Evolutionary conservation across 257 asterid genomes (phyloP).

Genomic region (Fraxinus pennsylvanica): DNA sequence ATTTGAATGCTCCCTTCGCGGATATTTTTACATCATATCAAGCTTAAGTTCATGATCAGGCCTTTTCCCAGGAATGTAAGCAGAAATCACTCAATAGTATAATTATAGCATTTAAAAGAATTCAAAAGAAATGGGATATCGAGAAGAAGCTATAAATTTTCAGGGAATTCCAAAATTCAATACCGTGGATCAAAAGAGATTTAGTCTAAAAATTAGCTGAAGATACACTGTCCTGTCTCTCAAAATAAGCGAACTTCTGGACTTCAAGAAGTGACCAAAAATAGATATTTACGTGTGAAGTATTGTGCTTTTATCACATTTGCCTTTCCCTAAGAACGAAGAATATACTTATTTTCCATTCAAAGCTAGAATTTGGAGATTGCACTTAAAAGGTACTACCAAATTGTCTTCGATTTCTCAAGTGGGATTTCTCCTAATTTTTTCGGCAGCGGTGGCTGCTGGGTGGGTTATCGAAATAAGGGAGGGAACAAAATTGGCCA

Average conservation of each 20-base stretch:
- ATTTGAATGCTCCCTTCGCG: background rate
- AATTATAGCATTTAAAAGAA: background rate
- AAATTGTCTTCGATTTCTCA: background rate
- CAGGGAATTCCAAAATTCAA: conserved; percentile 1
- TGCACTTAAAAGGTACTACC: background rate
- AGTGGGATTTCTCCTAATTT: background rate
- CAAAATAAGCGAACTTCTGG: background rate
- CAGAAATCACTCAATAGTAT: background rate
- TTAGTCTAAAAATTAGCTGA: conserved; percentile 3
- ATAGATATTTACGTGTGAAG: background rate
- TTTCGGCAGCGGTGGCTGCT: background rate
- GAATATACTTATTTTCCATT: background rate
- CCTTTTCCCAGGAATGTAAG: background rate
- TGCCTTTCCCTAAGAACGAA: background rate
- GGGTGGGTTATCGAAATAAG: background rate
- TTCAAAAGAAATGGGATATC: background rate
- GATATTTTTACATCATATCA: background rate
- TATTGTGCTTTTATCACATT: background rate
- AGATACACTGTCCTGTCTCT: background rate
- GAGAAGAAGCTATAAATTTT: background rate
- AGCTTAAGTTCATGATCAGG: background rate
- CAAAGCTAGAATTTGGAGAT: conserved; percentile 2
- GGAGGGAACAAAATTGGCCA: background rate
- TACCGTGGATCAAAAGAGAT: background rate
- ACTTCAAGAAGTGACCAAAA: background rate